A percentile compares a stretch with the other conserved stretches of the same genome.
phyloP scores from a whole-genome alignment of 192 early-diverging fungal species.

The Endogone sp. region DNA sequence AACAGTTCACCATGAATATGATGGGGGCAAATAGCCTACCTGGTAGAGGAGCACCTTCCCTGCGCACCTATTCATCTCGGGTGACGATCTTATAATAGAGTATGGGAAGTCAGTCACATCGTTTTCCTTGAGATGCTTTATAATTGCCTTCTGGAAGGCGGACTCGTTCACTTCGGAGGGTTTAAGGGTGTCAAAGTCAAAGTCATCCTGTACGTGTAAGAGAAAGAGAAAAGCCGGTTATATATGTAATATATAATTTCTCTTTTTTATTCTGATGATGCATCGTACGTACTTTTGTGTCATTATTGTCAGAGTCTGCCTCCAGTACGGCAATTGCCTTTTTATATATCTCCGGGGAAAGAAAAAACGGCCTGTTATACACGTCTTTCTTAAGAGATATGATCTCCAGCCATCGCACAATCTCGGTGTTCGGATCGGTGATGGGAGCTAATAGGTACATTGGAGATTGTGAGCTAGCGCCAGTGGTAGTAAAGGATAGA shows the following conservation, averaged over 20 bases:
- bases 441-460: not conserved
- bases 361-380: not conserved
- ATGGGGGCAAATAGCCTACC: not conserved
- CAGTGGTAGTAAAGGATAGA: not conserved
- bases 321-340: not conserved
- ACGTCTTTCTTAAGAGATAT: not conserved
- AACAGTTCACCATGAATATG: no score
- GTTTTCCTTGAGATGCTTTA: not conserved
- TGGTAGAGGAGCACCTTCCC: not conserved
- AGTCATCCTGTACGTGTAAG: not conserved
- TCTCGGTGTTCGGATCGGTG: not conserved
- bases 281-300: not conserved
- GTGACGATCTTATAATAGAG: not conserved
- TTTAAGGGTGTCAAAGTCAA: not conserved
- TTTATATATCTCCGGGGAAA: not conserved
- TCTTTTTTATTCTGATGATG: no score
- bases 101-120: not conserved
- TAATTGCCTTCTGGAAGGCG: not conserved
- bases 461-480: not conserved
- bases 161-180: not conserved
- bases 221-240: not conserved
- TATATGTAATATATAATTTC: no score
- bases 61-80: not conserved
- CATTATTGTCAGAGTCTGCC: not conserved
- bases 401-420: not conserved